These are phyloP conservation scores for Candida montana DNA, from an alignment of 805 yeast genomes.

Conservation along the genomic window DNA sequence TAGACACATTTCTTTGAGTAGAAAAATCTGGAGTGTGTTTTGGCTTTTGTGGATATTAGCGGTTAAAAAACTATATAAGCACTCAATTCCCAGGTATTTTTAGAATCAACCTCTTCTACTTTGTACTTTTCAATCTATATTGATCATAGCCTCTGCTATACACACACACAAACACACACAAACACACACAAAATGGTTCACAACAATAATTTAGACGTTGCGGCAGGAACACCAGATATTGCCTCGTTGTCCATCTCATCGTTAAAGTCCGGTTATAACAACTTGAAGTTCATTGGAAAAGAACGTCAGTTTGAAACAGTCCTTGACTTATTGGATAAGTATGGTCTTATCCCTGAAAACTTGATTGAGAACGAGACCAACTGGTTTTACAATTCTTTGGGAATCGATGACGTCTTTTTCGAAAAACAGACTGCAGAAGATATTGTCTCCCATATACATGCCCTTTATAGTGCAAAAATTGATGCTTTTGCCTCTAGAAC, in stretches of 20 bases:
- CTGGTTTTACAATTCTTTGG: conserved; percentile 85
- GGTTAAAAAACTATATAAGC: too few species aligned
- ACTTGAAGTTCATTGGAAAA: conserved; percentile 73
- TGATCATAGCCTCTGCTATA: too few species aligned
- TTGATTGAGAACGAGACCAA: conserved; percentile 80
- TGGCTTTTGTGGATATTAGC: too few species aligned
- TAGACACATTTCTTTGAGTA: neutral
- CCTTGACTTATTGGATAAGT: conserved; percentile 70
- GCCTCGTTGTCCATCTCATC: conserved; percentile 38
- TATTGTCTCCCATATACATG: conserved; percentile 78
- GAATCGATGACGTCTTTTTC: conserved; percentile 89
- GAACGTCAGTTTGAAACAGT: conserved; percentile 77
- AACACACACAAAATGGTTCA: conserved; percentile 1
- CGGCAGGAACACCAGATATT: conserved; percentile 29
- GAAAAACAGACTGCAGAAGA: conserved; percentile 78
- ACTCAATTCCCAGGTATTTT: too few species aligned
- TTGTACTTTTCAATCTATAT: neutral
- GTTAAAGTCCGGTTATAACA: conserved; percentile 57
- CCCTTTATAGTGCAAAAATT: conserved; percentile 87
- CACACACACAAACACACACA: neutral
- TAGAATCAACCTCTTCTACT: neutral
- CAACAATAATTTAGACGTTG: conserved; percentile 4
- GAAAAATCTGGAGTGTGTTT: too few species aligned
- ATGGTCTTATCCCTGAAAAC: conserved; percentile 86
- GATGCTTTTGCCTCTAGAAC: conserved; percentile 67